A percentile compares a stretch with the other conserved stretches of the same genome.
phyloP scores from a whole-genome alignment of 305 asterid genomes.

The Solanum hybrid region DNA sequence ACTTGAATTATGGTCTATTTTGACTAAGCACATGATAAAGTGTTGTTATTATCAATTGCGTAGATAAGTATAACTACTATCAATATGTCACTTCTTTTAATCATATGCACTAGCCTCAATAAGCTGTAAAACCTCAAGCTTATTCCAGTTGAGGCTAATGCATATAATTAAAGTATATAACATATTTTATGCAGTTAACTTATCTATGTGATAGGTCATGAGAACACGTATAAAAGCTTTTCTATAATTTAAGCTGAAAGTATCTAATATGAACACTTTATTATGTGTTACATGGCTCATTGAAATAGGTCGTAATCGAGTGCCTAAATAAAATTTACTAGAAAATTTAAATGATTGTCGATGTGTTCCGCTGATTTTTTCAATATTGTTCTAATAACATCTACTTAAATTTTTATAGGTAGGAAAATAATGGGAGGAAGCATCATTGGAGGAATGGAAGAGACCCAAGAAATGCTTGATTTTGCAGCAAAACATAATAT shows the following conservation, averaged over 20 bases:
- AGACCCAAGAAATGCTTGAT: slow-evolving; percentile 31
- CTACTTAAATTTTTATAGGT: background rate
- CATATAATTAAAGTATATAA: background rate
- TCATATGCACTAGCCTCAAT: background rate
- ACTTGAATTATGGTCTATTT: rapidly evolving
- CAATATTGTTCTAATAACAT: background rate
- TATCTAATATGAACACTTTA: background rate
- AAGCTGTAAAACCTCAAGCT: background rate
- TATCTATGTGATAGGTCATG: background rate
- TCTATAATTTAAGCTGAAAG: background rate
- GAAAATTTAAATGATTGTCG: background rate
- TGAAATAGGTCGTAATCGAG: background rate
- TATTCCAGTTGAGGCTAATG: background rate
- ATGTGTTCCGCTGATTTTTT: too few species aligned
- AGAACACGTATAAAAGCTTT: background rate
- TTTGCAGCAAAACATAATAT: slow-evolving; percentile 19
- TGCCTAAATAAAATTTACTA: background rate
- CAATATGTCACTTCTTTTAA: background rate
- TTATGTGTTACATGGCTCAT: background rate
- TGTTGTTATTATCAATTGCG: background rate
- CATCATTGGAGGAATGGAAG: slow-evolving; percentile 21
- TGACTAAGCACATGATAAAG: background rate
- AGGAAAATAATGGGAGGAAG: slow-evolving; percentile 17
- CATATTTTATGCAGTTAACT: background rate
- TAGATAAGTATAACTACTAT: background rate